Conservation (phyloP, 176 grass and related monocot species). For the Oryza coarctata region DNA sequence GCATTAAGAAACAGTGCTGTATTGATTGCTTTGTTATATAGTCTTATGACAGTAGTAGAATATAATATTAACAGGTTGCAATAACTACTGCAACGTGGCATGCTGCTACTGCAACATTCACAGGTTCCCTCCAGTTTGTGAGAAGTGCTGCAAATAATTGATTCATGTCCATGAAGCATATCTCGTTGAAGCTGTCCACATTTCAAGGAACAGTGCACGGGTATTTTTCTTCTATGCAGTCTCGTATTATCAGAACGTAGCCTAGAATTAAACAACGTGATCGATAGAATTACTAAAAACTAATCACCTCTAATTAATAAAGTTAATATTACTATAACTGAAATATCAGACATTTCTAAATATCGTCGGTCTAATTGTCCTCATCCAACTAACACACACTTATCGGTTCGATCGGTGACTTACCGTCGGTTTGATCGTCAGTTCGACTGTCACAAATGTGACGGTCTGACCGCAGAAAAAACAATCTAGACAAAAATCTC, state of each 20-base stretch:
- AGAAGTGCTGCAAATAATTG: slow-evolving; percentile 30
- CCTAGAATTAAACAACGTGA: too few species aligned
- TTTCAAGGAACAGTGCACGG: neutral
- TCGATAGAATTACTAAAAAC: too few species aligned
- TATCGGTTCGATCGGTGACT: too few species aligned
- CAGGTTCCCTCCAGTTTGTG: slow-evolving; percentile 42
- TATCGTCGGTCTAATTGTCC: too few species aligned
- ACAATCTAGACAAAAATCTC: too few species aligned
- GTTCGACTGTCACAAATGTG: too few species aligned
- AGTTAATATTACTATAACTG: too few species aligned
- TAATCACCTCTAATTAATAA: too few species aligned
- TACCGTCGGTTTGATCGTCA: too few species aligned
- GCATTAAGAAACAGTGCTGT: neutral
- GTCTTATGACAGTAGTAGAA: neutral
- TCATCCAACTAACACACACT: too few species aligned
- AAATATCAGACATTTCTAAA: too few species aligned
- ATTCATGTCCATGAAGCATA: neutral
- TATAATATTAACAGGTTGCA: slow-evolving; percentile 36
- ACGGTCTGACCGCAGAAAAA: too few species aligned
- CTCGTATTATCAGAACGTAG: neutral
- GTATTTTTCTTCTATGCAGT: neutral
- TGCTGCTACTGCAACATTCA: slow-evolving; percentile 50
- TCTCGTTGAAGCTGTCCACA: neutral
- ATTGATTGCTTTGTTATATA: neutral
- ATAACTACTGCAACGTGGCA: slow-evolving; percentile 42